phyloP scores from a whole-genome alignment of 1,139 yeast species.

The Pneumocystis jirovecii region DNA sequence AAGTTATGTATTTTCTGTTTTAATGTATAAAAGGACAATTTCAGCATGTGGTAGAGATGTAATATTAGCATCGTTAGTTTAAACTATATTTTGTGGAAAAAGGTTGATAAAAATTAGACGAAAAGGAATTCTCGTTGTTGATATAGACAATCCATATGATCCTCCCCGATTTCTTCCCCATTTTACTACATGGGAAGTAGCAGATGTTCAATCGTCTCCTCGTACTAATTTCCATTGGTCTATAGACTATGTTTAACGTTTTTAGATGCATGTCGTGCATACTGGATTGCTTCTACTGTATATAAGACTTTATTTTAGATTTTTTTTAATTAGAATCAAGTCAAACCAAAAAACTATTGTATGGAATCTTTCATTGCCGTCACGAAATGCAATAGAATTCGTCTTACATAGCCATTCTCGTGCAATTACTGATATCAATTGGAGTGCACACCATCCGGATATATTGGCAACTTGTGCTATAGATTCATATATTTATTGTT shows the following conservation, averaged over 20 bases:
- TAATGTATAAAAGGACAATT: conserved; percentile 30
- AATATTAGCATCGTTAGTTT: conserved; percentile 58
- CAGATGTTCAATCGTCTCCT: conserved; percentile 97
- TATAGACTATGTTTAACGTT: neutral
- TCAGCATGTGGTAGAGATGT: conserved; percentile 90
- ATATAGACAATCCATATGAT: conserved; percentile 84
- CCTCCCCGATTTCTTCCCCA: conserved; percentile 92
- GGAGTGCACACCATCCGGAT: conserved; percentile 78
- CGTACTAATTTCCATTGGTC: conserved; percentile 19
- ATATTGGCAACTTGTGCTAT: conserved; percentile 85
- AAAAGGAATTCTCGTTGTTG: conserved; percentile 75
- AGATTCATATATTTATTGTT: conserved; percentile 69
- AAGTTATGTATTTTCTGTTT: neutral
- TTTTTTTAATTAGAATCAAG: neutral
- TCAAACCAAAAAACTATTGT: conserved; percentile 88
- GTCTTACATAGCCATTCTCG: conserved; percentile 79
- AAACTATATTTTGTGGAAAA: neutral
- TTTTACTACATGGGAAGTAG: conserved; percentile 93
- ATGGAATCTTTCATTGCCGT: conserved; percentile 75
- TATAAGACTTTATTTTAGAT: neutral
- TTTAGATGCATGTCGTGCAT: conserved; percentile 46
- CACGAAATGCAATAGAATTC: conserved; percentile 65
- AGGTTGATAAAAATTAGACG: conserved; percentile 27
- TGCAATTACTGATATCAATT: conserved; percentile 90
- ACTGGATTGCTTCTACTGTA: conserved; percentile 76